Conservation (phyloP, 2,329 filamentous ascomycete genomes). For the Phoma sp. region DNA sequence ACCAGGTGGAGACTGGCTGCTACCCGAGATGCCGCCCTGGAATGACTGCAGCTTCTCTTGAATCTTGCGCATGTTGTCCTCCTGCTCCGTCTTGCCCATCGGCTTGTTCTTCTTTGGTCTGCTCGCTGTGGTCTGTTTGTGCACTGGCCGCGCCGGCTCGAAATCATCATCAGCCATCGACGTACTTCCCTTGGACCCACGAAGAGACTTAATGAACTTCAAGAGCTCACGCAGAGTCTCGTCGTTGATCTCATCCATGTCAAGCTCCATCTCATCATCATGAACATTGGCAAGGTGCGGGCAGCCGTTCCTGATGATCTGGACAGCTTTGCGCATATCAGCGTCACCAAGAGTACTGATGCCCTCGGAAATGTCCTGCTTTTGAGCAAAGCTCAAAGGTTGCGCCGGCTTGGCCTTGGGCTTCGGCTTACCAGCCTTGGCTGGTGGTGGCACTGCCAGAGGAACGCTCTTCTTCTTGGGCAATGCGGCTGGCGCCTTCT, state of each 20-base stretch:
- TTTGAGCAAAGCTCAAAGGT: conserved; percentile 78
- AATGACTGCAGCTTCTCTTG: conserved; percentile 61
- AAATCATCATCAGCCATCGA: conserved; percentile 57
- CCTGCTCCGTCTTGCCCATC: conserved; percentile 75
- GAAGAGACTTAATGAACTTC: conserved; percentile 57
- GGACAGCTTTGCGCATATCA: conserved; percentile 80
- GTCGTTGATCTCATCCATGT: conserved; percentile 65
- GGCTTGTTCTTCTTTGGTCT: conserved; percentile 78
- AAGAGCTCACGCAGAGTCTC: conserved; percentile 62
- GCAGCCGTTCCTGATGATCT: conserved; percentile 87
- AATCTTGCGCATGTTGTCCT: conserved; percentile 68
- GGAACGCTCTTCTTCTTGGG: conserved; percentile 38
- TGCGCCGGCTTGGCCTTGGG: conserved; percentile 62
- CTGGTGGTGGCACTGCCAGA: conserved; percentile 37
- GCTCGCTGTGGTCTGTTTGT: conserved; percentile 47
- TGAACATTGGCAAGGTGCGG: conserved; percentile 66
- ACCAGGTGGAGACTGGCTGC: conserved; percentile 53
- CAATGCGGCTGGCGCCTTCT: conserved; percentile 42
- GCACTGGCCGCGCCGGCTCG: conserved; percentile 50
- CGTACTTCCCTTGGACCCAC: conserved; percentile 43
- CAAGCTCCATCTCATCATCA: conserved; percentile 68
- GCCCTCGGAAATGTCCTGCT: conserved; percentile 86
- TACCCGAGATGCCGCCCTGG: conserved; percentile 49
- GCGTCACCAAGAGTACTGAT: conserved; percentile 80
- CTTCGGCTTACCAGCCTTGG: conserved; percentile 52